Conservation (phyloP, 2,329 filamentous ascomycete genomes). For the Meredithiella fracta region DNA sequence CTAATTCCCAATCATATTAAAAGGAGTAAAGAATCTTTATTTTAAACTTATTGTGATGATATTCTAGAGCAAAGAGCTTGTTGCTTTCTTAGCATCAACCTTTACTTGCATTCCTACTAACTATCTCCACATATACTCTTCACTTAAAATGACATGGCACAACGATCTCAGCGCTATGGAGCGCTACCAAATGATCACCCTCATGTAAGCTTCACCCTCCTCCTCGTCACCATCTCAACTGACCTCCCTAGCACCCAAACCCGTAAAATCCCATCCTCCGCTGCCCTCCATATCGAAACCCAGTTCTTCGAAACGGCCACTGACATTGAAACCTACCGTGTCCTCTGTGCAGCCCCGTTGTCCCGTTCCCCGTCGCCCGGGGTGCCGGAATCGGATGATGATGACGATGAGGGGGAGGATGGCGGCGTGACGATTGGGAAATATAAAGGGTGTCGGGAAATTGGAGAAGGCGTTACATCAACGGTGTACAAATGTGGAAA, state of each 20-base stretch:
- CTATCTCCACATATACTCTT: no score
- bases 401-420: not conserved
- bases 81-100: no score
- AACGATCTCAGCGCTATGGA: slow-evolving; percentile 9
- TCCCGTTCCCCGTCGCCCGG: slow-evolving; percentile 16
- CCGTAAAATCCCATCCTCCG: slow-evolving; percentile 15
- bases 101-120: no score
- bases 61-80: no score
- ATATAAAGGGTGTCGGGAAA: slow-evolving; percentile 35
- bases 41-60: no score
- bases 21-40: no score
- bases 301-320: slow-evolving; percentile 32
- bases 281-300: slow-evolving; percentile 51
- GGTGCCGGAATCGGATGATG: slow-evolving; percentile 12
- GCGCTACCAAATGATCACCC: slow-evolving; percentile 8
- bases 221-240: not conserved
- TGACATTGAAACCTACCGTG: slow-evolving; percentile 9
- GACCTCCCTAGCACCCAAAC: slow-evolving; percentile 5
- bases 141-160: slow-evolving; percentile 2
- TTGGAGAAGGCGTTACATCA: slow-evolving; percentile 61
- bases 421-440: slow-evolving; percentile 33
- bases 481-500: slow-evolving; percentile 55
- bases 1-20: no score
- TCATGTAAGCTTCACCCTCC: slow-evolving; percentile 1
- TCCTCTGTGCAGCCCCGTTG: slow-evolving; percentile 27